These are phyloP conservation scores for Orobanche coerulescens DNA, from an alignment of 257 asterid species.

Conservation along the genomic window DNA sequence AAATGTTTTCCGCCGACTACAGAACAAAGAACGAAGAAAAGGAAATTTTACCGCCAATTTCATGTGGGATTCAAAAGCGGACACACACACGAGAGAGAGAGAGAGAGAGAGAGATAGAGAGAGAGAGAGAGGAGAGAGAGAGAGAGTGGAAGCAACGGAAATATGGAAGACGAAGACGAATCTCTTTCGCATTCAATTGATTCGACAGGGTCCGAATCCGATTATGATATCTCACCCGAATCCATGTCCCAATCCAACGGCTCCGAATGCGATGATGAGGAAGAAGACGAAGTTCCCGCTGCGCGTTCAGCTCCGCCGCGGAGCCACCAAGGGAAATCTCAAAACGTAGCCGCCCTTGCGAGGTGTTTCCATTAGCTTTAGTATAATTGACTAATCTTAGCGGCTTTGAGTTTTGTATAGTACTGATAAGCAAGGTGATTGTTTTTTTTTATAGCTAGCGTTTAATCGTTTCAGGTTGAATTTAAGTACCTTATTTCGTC, in stretches of 20 bases:
- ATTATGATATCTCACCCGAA: conserved; percentile 30
- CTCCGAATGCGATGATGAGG: conserved; percentile 34
- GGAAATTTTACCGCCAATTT: conserved; percentile 29
- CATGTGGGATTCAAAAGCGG: conserved; percentile 7
- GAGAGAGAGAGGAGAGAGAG: neutral
- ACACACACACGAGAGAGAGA: neutral
- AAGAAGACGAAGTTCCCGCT: conserved; percentile 29
- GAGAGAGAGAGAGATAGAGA: neutral
- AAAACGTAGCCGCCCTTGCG: conserved; percentile 61
- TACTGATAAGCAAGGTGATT: conserved; percentile 2
- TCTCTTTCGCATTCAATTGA: conserved; percentile 38
- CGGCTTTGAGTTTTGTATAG: neutral
- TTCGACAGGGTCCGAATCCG: conserved; percentile 36
- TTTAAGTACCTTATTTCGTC: neutral
- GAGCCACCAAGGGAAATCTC: conserved; percentile 39
- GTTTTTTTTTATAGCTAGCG: conserved; percentile 27
- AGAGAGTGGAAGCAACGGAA: neutral
- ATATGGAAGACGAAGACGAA: conserved; percentile 55
- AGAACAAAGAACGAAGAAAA: neutral
- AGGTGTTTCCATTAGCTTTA: conserved; percentile 26
- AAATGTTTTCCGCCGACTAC: neutral
- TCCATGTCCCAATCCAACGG: conserved; percentile 24
- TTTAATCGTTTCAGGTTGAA: conserved; percentile 19
- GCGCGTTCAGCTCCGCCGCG: conserved; percentile 33
- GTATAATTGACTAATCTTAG: neutral